Conservation (phyloP, 768 basidiomycete species). For the Rubroboletus satanas region DNA sequence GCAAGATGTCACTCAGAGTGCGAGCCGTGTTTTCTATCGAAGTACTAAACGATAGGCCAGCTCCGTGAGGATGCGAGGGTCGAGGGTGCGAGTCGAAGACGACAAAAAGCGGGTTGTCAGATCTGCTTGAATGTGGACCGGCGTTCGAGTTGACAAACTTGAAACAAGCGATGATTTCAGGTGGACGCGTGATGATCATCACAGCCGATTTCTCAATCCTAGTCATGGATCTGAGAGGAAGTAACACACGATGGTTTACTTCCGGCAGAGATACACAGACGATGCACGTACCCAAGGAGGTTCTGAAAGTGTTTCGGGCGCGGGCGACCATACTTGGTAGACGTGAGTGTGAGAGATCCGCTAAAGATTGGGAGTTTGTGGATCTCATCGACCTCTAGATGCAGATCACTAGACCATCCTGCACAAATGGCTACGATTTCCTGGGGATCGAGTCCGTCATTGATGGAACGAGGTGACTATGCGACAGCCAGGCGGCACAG, state of each 20-base stretch:
- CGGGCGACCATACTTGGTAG: slow-evolving; percentile 38
- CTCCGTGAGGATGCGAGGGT: slow-evolving; percentile 53
- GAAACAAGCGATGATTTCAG: slow-evolving; percentile 61
- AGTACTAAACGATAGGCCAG: slow-evolving; percentile 53
- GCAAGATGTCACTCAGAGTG: slow-evolving; percentile 46
- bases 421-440: slow-evolving; percentile 55
- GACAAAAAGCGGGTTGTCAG: slow-evolving; percentile 40
- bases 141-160: slow-evolving; percentile 22
- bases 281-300: slow-evolving; percentile 24
- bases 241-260: neutral
- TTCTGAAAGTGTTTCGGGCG: slow-evolving; percentile 35
- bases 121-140: neutral
- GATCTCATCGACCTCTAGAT: slow-evolving; percentile 58
- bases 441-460: slow-evolving; percentile 30
- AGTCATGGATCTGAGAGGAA: slow-evolving; percentile 23
- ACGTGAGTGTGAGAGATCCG: slow-evolving; percentile 33
- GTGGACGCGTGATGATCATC: slow-evolving; percentile 64
- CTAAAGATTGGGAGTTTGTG: slow-evolving; percentile 46
- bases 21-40: slow-evolving; percentile 41
- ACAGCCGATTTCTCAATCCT: slow-evolving; percentile 23
- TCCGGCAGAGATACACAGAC: neutral
- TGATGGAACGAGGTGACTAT: neutral
- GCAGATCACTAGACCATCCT: slow-evolving; percentile 48
- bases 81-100: slow-evolving; percentile 70
- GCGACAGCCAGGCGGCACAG: neutral